Conservation (phyloP, 768 basidiomycete genomes). For the Coprinopsis marcescibilis region DNA sequence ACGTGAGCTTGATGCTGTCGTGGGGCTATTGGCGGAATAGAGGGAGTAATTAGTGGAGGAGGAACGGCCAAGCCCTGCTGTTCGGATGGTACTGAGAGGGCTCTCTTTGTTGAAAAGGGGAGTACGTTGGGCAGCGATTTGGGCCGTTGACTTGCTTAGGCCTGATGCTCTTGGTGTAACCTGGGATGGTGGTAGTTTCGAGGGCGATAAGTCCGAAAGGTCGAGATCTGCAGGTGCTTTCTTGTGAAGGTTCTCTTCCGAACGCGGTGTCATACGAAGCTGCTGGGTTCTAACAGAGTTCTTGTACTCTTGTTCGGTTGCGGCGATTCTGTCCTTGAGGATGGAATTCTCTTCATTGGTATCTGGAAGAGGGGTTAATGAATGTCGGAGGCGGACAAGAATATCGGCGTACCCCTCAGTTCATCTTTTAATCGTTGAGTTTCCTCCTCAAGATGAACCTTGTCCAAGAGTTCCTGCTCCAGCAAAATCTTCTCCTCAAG, state of each 20-base stretch:
- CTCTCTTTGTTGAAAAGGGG: slow-evolving; percentile 41
- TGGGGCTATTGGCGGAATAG: slow-evolving; percentile 39
- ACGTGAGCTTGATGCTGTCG: slow-evolving; percentile 40
- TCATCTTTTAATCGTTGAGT: slow-evolving; percentile 90
- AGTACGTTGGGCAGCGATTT: slow-evolving; percentile 2
- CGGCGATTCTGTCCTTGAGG: slow-evolving; percentile 63
- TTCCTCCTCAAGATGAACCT: slow-evolving; percentile 86
- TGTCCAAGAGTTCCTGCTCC: slow-evolving; percentile 91
- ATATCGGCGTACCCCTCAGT: slow-evolving; percentile 86
- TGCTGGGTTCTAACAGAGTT: slow-evolving; percentile 14
- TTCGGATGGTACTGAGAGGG: slow-evolving; percentile 38
- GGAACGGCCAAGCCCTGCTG: slow-evolving; percentile 42
- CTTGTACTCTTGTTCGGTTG: slow-evolving; percentile 10
- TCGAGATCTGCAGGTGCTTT: slow-evolving; percentile 22
- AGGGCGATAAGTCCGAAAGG: slow-evolving; percentile 21
- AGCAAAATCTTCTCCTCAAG: slow-evolving; percentile 96
- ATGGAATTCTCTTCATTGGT: slow-evolving; percentile 80
- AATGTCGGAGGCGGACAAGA: too few relatives aligned
- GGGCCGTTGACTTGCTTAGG: slow-evolving; percentile 4
- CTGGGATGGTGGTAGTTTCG: slow-evolving; percentile 15
- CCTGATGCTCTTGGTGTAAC: slow-evolving; percentile 31
- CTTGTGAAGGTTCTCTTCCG: slow-evolving; percentile 20
- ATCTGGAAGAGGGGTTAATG: slow-evolving; percentile 44
- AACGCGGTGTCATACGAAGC: slow-evolving; percentile 13
- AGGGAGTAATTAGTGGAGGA: slow-evolving; percentile 50